Percentiles rank a stretch among this genome's conserved stretches.
Evolutionary conservation across 2,329 filamentous ascomycete genomes (phyloP).

Genomic region (Westerdykella sp.): DNA sequence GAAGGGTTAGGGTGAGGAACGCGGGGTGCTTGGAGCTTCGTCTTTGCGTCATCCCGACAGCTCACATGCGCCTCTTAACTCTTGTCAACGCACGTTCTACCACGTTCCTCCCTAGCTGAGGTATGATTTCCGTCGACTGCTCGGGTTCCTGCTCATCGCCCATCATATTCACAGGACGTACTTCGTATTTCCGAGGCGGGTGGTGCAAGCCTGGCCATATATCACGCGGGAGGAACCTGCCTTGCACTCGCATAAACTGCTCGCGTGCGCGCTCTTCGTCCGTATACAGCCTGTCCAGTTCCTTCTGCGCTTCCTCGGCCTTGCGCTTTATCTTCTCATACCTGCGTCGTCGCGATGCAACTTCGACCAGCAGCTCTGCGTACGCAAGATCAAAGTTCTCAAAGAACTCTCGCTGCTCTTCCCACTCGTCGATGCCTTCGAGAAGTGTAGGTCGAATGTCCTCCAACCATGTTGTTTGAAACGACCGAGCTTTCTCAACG

Average conservation of each 20-base stretch:
- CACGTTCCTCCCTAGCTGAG: conserved; percentile 29
- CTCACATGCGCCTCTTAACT: conserved; percentile 33
- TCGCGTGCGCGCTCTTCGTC: conserved; percentile 68
- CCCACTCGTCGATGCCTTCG: conserved; percentile 64
- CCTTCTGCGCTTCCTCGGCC: conserved; percentile 69
- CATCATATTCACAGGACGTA: conserved; percentile 17
- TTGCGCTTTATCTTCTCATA: conserved; percentile 69
- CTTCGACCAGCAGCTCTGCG: conserved; percentile 75
- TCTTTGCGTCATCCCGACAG: not conserved
- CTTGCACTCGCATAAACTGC: conserved; percentile 72
- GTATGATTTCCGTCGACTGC: conserved; percentile 19
- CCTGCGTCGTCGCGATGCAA: conserved; percentile 64
- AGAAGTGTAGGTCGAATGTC: conserved; percentile 67
- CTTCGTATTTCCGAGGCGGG: conserved; percentile 31
- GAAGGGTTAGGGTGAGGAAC: not conserved
- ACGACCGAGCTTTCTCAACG: conserved; percentile 58
- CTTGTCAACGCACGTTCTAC: conserved; percentile 32
- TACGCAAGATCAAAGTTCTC: conserved; percentile 81
- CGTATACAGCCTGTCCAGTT: conserved; percentile 67
- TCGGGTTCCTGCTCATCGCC: conserved; percentile 13
- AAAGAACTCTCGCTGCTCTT: conserved; percentile 73
- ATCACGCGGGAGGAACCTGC: conserved; percentile 80
- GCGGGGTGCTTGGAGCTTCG: not conserved
- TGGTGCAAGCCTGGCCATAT: conserved; percentile 63
- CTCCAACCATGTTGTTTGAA: conserved; percentile 58